Percentiles rank a stretch among this genome's conserved stretches.
Evolutionary conservation across 768 basidiomycete genomes (phyloP).

Genomic region (Stropharia rugosoannulata): DNA sequence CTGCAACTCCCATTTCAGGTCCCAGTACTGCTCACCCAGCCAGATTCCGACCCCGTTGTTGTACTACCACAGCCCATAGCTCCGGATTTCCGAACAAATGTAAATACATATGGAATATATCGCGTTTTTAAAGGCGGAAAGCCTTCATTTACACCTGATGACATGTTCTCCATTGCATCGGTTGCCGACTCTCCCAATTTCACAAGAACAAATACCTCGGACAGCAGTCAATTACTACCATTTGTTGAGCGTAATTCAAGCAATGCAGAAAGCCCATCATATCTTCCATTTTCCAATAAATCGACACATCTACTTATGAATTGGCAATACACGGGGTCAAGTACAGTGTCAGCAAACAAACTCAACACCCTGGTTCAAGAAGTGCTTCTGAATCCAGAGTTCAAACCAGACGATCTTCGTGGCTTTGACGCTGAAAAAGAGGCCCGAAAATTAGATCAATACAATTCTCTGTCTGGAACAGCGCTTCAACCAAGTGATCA

Average conservation of each 20-base stretch:
- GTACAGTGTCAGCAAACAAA: not conserved
- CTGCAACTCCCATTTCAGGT: too few relatives aligned
- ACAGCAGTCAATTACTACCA: not conserved
- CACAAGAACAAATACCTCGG: not conserved
- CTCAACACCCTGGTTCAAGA: not conserved
- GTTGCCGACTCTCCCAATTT: not conserved
- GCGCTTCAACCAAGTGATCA: not conserved
- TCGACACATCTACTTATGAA: not conserved
- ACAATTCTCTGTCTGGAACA: not conserved
- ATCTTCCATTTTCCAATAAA: not conserved
- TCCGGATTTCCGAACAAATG: too few relatives aligned
- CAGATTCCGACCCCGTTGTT: too few relatives aligned
- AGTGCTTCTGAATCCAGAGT: not conserved
- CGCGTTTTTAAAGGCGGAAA: not conserved
- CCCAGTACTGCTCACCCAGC: too few relatives aligned
- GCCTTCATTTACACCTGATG: not conserved
- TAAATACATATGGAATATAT: not conserved
- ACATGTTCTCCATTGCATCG: not conserved
- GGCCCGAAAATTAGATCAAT: not conserved
- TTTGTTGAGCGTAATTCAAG: not conserved
- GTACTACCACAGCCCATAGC: too few relatives aligned
- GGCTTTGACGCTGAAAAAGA: not conserved
- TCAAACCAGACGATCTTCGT: not conserved
- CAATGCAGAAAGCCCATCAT: not conserved
- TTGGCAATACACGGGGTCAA: not conserved